Evolutionary conservation across 2,329 filamentous ascomycete genomes (phyloP), one percentile per base, ranked within the genome.

Genomic region (Fusarium nematophilum): DNA sequence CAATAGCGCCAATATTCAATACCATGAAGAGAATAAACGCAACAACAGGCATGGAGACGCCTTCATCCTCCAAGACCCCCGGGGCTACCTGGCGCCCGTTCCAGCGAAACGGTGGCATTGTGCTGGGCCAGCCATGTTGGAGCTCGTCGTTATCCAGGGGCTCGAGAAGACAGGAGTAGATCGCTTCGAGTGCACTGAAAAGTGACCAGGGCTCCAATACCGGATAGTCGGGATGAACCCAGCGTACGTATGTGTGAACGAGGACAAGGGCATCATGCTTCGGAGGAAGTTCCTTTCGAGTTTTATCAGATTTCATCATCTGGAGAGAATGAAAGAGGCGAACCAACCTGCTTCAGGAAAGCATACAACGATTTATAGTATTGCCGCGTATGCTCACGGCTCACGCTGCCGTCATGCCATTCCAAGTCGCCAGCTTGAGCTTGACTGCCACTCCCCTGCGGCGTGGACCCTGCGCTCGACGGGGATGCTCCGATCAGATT

Each of bases 11-110:
- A 11, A 77, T 63, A 14, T 72, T 74, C 33, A 77, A 72, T 0
- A 70, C 69, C 67, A 76, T 72, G 39, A 76, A 75, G 0, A 76
- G 33, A 21, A 74, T 72, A 15, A 75, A 74, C 0, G 69, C 65
- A 25, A 70, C 63, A 2, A 59, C 65, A 2, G 68, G 64, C 46
- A 73, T 62, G 1, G 67, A 42, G 2, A 51, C 30, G 21, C 38
- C 37, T 9, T 58, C 42, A 3, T 40, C 17, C 1, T 42, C 47
- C 3, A 54, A 13, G 9, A 51, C 37, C 7, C 44, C 21, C 0
- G 59, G 55, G 13, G 30, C 25, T 6, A 62, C 38, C 5, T 44
- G 29, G 6, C 57, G 45, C 6, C 66, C 67, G 15, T 69, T 69
- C 66, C 64, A 69, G 1, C 53, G 47, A 18, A 69, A 69, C 0